A percentile compares a stretch with the other conserved stretches of the same genome.
phyloP scores from a whole-genome alignment of 306 rosid species.

The Cicer pinnatifidum region DNA sequence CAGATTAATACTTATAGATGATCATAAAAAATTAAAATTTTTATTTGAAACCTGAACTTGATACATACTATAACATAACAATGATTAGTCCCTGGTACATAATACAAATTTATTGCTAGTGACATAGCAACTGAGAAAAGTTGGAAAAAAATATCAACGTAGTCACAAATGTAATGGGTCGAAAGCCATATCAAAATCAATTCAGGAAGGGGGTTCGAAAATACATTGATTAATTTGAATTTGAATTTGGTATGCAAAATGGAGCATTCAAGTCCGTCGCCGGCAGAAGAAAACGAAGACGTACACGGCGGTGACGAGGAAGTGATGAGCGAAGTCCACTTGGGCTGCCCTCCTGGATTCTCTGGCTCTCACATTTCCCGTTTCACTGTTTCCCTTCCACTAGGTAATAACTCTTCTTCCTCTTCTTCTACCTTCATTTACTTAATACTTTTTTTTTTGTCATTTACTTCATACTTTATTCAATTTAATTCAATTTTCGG shows the following conservation, averaged over 20 bases:
- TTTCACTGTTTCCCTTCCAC: slow-evolving; percentile 62
- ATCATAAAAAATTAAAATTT: too few relatives aligned
- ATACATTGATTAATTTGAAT: background rate
- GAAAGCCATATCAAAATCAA: background rate
- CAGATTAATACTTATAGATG: too few relatives aligned
- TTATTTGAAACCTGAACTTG: too few relatives aligned
- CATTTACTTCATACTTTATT: background rate
- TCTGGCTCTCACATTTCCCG: slow-evolving; percentile 64
- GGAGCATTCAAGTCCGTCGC: slow-evolving; percentile 39
- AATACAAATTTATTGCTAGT: too few relatives aligned
- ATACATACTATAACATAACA: too few relatives aligned
- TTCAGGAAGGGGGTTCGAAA: background rate
- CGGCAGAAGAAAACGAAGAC: slow-evolving; percentile 33
- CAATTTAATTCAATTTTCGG: background rate
- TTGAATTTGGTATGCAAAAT: background rate
- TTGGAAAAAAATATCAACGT: background rate
- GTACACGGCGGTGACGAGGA: slow-evolving; percentile 46
- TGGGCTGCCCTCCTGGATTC: slow-evolving; percentile 76
- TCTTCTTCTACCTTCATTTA: background rate
- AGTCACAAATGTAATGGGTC: background rate
- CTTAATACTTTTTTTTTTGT: background rate
- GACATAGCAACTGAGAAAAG: too few relatives aligned
- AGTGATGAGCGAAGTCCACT: slow-evolving; percentile 95
- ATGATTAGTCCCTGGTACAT: too few relatives aligned
- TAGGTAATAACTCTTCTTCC: slow-evolving; percentile 35